Evolutionary conservation across 257 asterid genomes (phyloP), one percentile per base, ranked within the genome.

Genomic region (Solanum phureja): DNA sequence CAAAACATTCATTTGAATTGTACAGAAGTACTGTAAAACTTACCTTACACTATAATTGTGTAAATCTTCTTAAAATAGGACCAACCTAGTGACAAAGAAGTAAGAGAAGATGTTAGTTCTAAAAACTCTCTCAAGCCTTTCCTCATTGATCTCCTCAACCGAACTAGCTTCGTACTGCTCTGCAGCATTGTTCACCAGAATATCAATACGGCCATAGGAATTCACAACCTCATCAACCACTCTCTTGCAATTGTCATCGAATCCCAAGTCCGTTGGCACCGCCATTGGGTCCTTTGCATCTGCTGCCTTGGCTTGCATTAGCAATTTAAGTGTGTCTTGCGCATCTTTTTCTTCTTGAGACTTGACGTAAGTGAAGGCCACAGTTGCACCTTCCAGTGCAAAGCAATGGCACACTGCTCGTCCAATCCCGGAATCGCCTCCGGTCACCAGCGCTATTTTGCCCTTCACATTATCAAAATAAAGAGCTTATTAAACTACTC

Each of bases 401-500:
- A 94, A 95, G 91, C 92, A 90, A 85, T 91, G 92, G 82, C 94
- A 88, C 35, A 94, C 98, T 0, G 98, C 98, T 7, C 95, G 91
- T 6, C 98, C 97, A 3, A 94, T 95, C 19, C 98, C 98, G 0
- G 98, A 94, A 82, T 94, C 98, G 0, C 98, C 98, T 2, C 98
- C 98, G 0, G 95, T 91, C 86, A 93, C 94, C n/a, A 95, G 88
- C 10, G 97, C 98, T 69, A 95, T 89, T 91, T 93, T 95, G 0
- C 96, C 97, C 97, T 94, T 88, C 76, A 84, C n/a, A 68, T 46
- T 27, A 44, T 44, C 10, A 46, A 8, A 46, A 81, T 79, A 44
- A 44, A 46, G 11, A 44, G 18, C 23, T 24, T 42, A 7, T 13
- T 23, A 64, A n/a, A 64, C 33, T 11, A 64, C 31, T 64, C 14